These are phyloP conservation scores for Eucalyptus victrix DNA, from an alignment of 345 rosid genomes.

Conservation along the genomic window DNA sequence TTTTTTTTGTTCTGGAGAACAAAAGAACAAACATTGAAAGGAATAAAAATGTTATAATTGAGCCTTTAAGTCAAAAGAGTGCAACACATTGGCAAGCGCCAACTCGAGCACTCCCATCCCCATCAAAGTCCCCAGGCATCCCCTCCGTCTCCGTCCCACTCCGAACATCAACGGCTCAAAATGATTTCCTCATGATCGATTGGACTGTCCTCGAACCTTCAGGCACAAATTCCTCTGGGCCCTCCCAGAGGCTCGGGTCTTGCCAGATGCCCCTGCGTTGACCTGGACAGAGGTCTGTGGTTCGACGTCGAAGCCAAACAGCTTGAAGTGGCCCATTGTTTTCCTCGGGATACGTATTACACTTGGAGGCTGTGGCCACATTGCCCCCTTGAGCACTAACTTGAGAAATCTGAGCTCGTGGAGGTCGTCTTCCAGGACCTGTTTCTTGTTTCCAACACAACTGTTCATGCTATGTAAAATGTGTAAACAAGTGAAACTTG, in stretches of 20 bases:
- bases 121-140: slow-evolving; percentile 18
- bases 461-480: background rate
- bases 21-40: no score
- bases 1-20: rapidly evolving
- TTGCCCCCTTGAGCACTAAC: slow-evolving; percentile 31
- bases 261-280: slow-evolving; percentile 29
- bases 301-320: slow-evolving; percentile 14
- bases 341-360: slow-evolving; percentile 31
- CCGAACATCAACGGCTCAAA: slow-evolving; percentile 32
- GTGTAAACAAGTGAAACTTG: background rate
- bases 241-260: slow-evolving; percentile 12
- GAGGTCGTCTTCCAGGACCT: slow-evolving; percentile 12
- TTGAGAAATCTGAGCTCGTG: slow-evolving; percentile 24
- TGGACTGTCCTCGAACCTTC: slow-evolving; percentile 19
- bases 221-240: slow-evolving; percentile 26
- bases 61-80: slow-evolving; percentile 12
- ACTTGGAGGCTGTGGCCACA: slow-evolving; percentile 35
- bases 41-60: no score
- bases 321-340: slow-evolving; percentile 14
- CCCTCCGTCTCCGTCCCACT: slow-evolving; percentile 20
- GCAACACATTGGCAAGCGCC: slow-evolving; percentile 22
- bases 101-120: slow-evolving; percentile 13
- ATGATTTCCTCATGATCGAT: slow-evolving; percentile 22
- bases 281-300: slow-evolving; percentile 20
- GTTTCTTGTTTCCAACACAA: slow-evolving; percentile 1